Percentiles rank a stretch among this genome's conserved stretches.
phyloP scores from a whole-genome alignment of 2,329 filamentous ascomycete species.

The Exophiala bonariae region DNA sequence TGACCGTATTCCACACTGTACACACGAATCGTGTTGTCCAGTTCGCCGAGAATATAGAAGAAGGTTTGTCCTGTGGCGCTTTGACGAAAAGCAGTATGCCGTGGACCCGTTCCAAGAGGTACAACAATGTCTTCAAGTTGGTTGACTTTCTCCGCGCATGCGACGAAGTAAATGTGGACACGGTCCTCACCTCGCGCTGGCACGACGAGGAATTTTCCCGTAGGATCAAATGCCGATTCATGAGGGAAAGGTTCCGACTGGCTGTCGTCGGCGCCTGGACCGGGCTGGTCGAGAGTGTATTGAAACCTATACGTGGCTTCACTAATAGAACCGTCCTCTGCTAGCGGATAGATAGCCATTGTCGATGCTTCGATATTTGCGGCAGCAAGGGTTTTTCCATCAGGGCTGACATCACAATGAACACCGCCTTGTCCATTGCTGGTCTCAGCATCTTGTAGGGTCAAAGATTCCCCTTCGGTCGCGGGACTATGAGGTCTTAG shows the following conservation, averaged over 20 bases:
- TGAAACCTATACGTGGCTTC: constrained; percentile 6
- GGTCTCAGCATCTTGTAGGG: constrained; percentile 2
- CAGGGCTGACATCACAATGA: constrained; percentile 8
- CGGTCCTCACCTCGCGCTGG: constrained; percentile 12
- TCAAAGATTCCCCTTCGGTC: background rate
- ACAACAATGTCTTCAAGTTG: constrained; percentile 6
- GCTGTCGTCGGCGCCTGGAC: background rate
- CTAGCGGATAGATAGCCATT: constrained; percentile 10
- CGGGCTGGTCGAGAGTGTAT: constrained; percentile 9
- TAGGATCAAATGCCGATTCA: constrained; percentile 13
- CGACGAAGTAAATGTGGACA: constrained; percentile 6
- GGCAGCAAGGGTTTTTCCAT: constrained; percentile 7
- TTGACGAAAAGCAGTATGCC: constrained; percentile 4
- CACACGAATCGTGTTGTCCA: background rate
- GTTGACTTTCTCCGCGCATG: background rate
- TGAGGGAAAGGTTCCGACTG: constrained; percentile 10
- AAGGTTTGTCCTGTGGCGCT: background rate
- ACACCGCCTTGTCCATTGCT: constrained; percentile 16
- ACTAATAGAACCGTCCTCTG: constrained; percentile 4
- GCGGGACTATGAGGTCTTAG: background rate
- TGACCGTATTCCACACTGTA: background rate
- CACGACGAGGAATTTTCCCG: constrained; percentile 11
- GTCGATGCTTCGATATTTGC: constrained; percentile 12
- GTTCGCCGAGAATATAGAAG: background rate
- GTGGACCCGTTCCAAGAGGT: constrained; percentile 5